Evolutionary conservation across 805 yeast species (phyloP), one percentile per base, ranked within the genome.

Genomic region (Crinitomyces ghanaensis): DNA sequence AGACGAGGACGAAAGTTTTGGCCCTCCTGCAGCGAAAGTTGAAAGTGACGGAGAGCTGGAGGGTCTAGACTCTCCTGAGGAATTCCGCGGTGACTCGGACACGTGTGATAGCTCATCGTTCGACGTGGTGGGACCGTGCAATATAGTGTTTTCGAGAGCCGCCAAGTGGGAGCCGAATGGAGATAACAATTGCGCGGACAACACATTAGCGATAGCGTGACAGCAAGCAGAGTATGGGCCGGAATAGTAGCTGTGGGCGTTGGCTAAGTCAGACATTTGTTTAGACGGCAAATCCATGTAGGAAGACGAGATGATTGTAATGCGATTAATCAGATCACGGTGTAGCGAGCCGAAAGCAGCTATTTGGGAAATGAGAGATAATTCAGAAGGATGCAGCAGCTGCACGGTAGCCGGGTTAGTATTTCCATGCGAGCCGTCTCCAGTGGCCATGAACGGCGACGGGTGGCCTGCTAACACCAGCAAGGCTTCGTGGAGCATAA

Each of bases 401-500:
- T 19, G 26, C 24, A 23, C 33, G 11, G 38, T 17, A 6, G 30
- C 15, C 23, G 31, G 18, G 30, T 31, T 13, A n/a, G n/a, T n/a
- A 4, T 19, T 6, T 8, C n/a, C 9, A 6, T 13, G 26, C 18
- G 12, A 13, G 24, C 9, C 4, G 14, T 6, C 14, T 23, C 6
- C 15, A n/a, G 23, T 16, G 11, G 29, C 14, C 11, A 33, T 30
- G 5, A 45, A 28, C 7, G 37, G 36, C 22, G 48, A 39, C 12
- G 21, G 28, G 24, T 31, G 39, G 19, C 50, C 50, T 5, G 48
- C 44, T 28, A 46, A 30, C 5, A 43, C 46, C 16, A 46, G 31
- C 36, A 47, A 29, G 7, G 45, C 31, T 26, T 47, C 50, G 19
- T 46, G 50, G 17, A 45, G 38, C 51, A 47, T 47, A 11, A 14